Evolutionary conservation across 257 asterid species (phyloP).

Genomic region (Solanum virginianum): DNA sequence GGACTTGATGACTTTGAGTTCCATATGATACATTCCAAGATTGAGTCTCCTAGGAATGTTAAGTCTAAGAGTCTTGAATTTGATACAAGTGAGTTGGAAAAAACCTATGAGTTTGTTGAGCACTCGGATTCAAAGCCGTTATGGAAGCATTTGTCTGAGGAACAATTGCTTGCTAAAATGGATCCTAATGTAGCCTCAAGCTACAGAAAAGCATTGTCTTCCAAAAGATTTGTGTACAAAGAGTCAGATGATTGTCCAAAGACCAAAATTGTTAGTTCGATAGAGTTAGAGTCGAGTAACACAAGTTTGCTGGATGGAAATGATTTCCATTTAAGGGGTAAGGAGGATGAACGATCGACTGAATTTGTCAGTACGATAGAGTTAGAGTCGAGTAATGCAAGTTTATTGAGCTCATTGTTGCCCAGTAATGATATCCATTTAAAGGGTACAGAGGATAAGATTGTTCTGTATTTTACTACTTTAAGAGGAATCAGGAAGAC

Average conservation of each 20-base stretch:
- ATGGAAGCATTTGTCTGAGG: conserved; percentile 48
- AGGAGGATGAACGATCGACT: conserved; percentile 53
- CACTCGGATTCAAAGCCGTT: conserved; percentile 24
- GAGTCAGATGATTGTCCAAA: conserved; percentile 5
- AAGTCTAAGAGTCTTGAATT: not conserved
- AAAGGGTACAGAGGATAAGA: conserved; percentile 77
- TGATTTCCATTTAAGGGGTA: conserved; percentile 21
- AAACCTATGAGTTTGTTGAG: conserved; percentile 32
- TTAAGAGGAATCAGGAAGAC: conserved; percentile 77
- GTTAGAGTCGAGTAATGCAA: not conserved
- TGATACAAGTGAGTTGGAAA: conserved; percentile 10
- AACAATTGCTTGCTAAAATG: conserved; percentile 25
- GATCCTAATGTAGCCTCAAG: conserved; percentile 30
- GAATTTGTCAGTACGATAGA: not conserved
- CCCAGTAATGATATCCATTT: not conserved
- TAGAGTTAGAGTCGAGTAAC: not conserved
- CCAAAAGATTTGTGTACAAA: conserved; percentile 31
- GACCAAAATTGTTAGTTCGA: not conserved
- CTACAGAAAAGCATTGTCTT: conserved; percentile 24
- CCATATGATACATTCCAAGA: conserved; percentile 37
- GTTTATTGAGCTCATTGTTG: not conserved
- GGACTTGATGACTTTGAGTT: conserved; percentile 68
- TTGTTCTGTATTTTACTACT: conserved; percentile 84
- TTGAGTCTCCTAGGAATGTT: not conserved
- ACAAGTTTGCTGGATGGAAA: not conserved